phyloP scores from a whole-genome alignment of 2,329 filamentous ascomycete species.

The Talaromyces pinophilus region DNA sequence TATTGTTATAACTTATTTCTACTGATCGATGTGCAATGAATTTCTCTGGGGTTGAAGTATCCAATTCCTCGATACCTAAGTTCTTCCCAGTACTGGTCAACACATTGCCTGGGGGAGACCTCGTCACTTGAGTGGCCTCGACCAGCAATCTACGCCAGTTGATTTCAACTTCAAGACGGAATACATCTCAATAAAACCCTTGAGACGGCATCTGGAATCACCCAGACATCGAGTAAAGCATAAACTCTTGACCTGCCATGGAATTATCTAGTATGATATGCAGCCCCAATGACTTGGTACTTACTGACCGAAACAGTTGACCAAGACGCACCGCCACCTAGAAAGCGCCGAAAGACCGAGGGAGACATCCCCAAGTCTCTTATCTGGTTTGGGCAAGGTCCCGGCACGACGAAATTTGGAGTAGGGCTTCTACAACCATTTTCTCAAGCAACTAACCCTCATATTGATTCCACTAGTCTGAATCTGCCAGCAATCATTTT shows the following conservation, averaged over 20 bases:
- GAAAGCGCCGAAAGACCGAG: slow-evolving; percentile 8
- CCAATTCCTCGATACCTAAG: background rate
- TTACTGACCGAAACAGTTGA: background rate
- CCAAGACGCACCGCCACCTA: background rate
- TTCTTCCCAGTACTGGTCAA: background rate
- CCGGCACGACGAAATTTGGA: slow-evolving; percentile 4
- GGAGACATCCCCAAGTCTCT: background rate
- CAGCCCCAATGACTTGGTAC: background rate
- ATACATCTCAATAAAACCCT: background rate
- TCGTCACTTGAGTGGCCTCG: background rate
- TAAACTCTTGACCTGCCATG: background rate
- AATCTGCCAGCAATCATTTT: background rate
- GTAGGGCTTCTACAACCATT: slow-evolving; percentile 16
- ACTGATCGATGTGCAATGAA: slow-evolving; percentile 2
- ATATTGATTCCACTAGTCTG: slow-evolving; percentile 12
- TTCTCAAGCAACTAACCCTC: slow-evolving; percentile 11
- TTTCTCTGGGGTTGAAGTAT: background rate
- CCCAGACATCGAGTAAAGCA: background rate
- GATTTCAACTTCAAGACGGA: background rate
- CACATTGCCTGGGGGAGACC: background rate
- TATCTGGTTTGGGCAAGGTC: slow-evolving; percentile 1
- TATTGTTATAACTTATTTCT: background rate
- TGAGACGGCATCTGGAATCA: background rate
- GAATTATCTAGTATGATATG: background rate
- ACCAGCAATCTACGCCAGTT: background rate